Evolutionary conservation across 169 alveolate genomes (phyloP), one percentile per base, ranked within the genome.

Genomic region (Plasmodium gonderi): DNA sequence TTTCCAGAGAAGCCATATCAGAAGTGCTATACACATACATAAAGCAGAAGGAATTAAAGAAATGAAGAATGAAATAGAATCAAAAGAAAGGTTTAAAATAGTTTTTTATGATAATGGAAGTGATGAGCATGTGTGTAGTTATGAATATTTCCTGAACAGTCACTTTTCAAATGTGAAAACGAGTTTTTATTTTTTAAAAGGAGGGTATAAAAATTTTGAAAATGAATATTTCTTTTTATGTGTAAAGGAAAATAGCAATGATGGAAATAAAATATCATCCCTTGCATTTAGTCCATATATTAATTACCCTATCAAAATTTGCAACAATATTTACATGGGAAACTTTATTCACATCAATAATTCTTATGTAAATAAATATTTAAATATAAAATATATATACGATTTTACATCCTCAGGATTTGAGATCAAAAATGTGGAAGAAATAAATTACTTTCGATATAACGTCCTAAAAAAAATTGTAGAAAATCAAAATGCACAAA

Each of bases 351-450:
- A 90, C 74, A 78, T 90, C 23, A 65, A 44, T 38, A 78, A 90
- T 90, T 17, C 82, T 5, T 36, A 26, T 51, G 33, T 90, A 31
- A 65, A 45, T 9, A 20, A 40, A 2, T 69, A 38, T 64, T 78
- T 90, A 60, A 79, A 65, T 4, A 90, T 90, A 65, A 77, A 64
- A 64, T 45, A 67, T 47, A 29, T 90, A 14, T 90, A 90, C 45
- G 94, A 90, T 90, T 90, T 90, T 77, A 78, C 94, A 1, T 68
- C 89, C 36, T 23, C 68, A 38, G 94, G 91, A 9, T 77, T 45
- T 45, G 60, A 7, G 3, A 29, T 78, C 29, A 76, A 44, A 67
- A 60, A 29, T 29, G 82, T 44, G 44, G 42, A 90, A 29, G 54
- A 23, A 14, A 12, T 90, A 26, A 29, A 45, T 9, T 90, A 90